A percentile compares a stretch with the other conserved stretches of the same genome.
Evolutionary conservation across 805 yeast species (phyloP).

Genomic region (Kodamaea laetipori): DNA sequence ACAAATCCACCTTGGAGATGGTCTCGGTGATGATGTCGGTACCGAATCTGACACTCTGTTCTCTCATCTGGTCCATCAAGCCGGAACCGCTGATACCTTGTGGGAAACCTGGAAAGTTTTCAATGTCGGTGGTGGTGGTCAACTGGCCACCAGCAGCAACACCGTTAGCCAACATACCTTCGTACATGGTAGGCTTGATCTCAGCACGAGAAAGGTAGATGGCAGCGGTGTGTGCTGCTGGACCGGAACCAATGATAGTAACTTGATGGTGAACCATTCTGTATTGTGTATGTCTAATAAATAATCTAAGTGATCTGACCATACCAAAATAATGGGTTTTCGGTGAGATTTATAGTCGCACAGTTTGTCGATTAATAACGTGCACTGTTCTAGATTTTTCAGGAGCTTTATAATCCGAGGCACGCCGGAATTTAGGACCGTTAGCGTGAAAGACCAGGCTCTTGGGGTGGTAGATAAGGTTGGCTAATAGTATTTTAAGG

Average conservation of each 20-base stretch:
- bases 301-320: conserved; percentile 8
- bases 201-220: conserved; percentile 96
- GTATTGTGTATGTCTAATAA: conserved; percentile 6
- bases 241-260: conserved; percentile 94
- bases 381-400: conserved; percentile 2
- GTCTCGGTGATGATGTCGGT: conserved; percentile 95
- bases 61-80: conserved; percentile 92
- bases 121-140: conserved; percentile 98
- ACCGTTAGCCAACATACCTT: conserved; percentile 97
- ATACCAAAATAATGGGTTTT: conserved; percentile 3
- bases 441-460: no score
- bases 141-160: conserved; percentile 99
- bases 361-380: conserved; percentile 1
- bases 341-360: conserved; percentile 6
- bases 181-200: conserved; percentile 88
- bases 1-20: conserved; percentile 85
- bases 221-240: conserved; percentile 99
- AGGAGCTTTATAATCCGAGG: background rate
- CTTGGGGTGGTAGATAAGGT: no score
- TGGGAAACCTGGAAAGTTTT: conserved; percentile 99
- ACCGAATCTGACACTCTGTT: conserved; percentile 85
- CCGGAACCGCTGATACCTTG: conserved; percentile 83
- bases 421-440: no score
- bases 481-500: no score
- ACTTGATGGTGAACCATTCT: conserved; percentile 84